These are phyloP conservation scores for Apiospora phragmitis DNA, from an alignment of 2,329 filamentous ascomycete species.

Conservation along the genomic window DNA sequence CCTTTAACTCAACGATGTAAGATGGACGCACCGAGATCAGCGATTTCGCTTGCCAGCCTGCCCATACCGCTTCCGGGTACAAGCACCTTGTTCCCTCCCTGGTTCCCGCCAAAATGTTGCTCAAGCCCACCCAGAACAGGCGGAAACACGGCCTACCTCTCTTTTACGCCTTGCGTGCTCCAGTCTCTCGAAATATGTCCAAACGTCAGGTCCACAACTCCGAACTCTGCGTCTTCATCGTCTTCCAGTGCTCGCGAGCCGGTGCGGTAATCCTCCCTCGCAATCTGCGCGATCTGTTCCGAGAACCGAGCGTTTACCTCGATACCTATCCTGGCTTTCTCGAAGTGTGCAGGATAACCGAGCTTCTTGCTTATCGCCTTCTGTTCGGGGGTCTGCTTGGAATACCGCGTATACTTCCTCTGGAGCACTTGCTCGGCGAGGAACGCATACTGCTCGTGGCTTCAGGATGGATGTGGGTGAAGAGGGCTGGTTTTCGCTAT, in stretches of 20 bases:
- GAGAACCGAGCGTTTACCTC: neutral
- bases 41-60: neutral
- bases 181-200: neutral
- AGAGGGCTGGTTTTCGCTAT: neutral
- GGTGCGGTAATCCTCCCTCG: neutral
- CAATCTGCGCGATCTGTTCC: neutral
- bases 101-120: neutral
- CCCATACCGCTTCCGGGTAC: neutral
- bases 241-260: neutral
- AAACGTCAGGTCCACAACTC: neutral
- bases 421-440: neutral
- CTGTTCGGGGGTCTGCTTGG: neutral
- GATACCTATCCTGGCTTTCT: neutral
- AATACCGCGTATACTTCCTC: neutral
- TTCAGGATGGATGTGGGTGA: neutral
- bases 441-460: neutral
- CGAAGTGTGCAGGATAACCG: neutral
- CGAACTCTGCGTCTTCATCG: neutral
- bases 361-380: neutral
- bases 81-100: neutral
- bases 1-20: neutral
- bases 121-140: neutral
- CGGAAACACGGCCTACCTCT: neutral
- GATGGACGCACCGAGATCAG: neutral
- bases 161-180: neutral